phyloP scores from a whole-genome alignment of 2,329 filamentous ascomycete genomes.

The Ceratocystis alfenasii region DNA sequence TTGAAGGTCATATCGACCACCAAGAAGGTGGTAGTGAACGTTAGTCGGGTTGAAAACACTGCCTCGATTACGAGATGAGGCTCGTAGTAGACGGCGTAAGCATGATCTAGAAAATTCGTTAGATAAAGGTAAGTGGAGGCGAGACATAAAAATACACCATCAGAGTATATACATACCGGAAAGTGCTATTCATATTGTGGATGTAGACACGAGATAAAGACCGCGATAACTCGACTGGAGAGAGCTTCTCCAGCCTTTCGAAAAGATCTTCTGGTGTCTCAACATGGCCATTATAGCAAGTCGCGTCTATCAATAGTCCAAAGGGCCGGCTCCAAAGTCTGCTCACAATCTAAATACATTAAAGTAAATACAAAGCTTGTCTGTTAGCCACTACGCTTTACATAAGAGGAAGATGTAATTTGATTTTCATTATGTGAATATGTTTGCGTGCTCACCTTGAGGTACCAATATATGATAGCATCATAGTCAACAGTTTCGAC shows the following conservation, averaged over 20 bases:
- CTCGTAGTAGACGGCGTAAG: slow-evolving; percentile 50
- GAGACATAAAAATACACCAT: not conserved
- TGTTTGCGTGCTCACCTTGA: slow-evolving; percentile 39
- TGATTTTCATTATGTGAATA: not conserved
- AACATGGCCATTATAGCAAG: slow-evolving; percentile 56
- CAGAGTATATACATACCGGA: slow-evolving; percentile 36
- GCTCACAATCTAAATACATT: slow-evolving; percentile 48
- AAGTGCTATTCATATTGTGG: slow-evolving; percentile 63
- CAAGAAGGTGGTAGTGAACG: slow-evolving; percentile 53
- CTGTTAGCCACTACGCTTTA: not conserved
- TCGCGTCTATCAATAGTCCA: slow-evolving; percentile 55
- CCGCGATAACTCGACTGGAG: slow-evolving; percentile 47
- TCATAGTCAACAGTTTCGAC: slow-evolving; percentile 54
- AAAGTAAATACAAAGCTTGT: not conserved
- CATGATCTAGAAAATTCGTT: slow-evolving; percentile 40
- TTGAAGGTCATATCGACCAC: slow-evolving; percentile 54
- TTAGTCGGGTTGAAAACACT: slow-evolving; percentile 53
- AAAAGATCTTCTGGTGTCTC: slow-evolving; percentile 56
- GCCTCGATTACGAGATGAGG: slow-evolving; percentile 47
- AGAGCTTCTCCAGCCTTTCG: slow-evolving; percentile 49
- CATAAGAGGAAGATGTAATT: not conserved
- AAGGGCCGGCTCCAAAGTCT: slow-evolving; percentile 59
- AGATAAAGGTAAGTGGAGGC: not conserved
- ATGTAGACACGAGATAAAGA: slow-evolving; percentile 52
- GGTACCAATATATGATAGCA: slow-evolving; percentile 53